phyloP scores from a whole-genome alignment of 768 basidiomycete genomes.

The Termitomyces heimii region DNA sequence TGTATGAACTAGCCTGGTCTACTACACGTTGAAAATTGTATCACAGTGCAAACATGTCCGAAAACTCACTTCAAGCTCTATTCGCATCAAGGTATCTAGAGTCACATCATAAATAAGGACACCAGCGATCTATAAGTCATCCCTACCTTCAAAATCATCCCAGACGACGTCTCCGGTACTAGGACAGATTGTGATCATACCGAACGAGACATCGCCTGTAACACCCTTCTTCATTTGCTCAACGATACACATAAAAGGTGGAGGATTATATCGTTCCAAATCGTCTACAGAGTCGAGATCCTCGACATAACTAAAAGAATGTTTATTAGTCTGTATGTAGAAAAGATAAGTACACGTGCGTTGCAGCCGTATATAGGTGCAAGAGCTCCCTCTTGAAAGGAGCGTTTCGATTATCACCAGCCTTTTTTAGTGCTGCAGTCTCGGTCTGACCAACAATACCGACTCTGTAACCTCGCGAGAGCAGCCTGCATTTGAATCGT shows the following conservation, averaged over 20 bases:
- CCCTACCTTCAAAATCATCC: constrained; percentile 80
- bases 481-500: constrained; percentile 34
- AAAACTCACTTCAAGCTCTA: constrained; percentile 73
- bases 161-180: constrained; percentile 91
- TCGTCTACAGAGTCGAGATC: constrained; percentile 66
- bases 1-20: constrained; percentile 86
- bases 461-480: constrained; percentile 76
- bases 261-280: constrained; percentile 46
- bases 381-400: constrained; percentile 73
- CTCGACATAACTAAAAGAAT: constrained; percentile 68
- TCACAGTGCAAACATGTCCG: not conserved
- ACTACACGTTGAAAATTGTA: not conserved
- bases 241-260: constrained; percentile 69
- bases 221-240: constrained; percentile 40
- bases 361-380: constrained; percentile 80
- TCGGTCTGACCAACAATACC: constrained; percentile 81
- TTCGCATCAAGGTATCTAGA: constrained; percentile 75
- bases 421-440: constrained; percentile 87
- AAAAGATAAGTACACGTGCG: constrained; percentile 45
- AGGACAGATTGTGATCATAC: constrained; percentile 75
- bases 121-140: not conserved
- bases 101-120: not conserved
- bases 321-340: not conserved
- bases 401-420: constrained; percentile 63
- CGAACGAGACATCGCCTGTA: constrained; percentile 42